phyloP scores from a whole-genome alignment of 345 rosid genomes.

The Euphorbia peplus region DNA sequence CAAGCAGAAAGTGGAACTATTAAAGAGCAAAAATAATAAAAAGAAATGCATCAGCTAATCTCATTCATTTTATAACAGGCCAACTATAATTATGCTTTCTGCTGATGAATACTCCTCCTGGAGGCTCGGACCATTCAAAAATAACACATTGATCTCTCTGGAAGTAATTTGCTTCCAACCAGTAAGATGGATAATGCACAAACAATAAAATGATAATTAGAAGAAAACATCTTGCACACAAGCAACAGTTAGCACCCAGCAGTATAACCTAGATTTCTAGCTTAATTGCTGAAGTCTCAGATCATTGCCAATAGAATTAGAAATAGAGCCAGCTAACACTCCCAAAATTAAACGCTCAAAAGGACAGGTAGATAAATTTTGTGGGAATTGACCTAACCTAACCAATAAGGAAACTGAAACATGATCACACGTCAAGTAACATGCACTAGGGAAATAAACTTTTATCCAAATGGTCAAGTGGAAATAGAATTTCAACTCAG shows the following conservation, averaged over 20 bases:
- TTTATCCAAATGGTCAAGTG: background rate
- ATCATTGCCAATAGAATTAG: background rate
- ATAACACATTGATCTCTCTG: background rate
- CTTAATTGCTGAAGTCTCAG: background rate
- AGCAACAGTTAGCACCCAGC: background rate
- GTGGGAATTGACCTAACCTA: background rate
- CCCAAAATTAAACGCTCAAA: background rate
- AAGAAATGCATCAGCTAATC: background rate
- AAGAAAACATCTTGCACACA: background rate
- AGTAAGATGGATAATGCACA: too few species aligned
- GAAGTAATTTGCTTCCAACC: background rate
- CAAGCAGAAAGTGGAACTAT: background rate
- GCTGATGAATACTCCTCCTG: background rate
- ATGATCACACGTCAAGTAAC: background rate
- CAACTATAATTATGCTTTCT: background rate
- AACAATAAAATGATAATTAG: too few species aligned
- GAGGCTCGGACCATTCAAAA: background rate
- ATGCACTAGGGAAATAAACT: background rate
- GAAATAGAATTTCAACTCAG: background rate
- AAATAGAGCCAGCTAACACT: background rate
- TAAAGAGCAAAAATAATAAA: background rate
- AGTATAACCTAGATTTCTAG: background rate
- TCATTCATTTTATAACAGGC: background rate
- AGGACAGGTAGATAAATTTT: background rate
- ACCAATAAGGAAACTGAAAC: background rate